phyloP scores from a whole-genome alignment of 225 moss, liverwort and hornwort genomes.

The Physcomitrium patens region DNA sequence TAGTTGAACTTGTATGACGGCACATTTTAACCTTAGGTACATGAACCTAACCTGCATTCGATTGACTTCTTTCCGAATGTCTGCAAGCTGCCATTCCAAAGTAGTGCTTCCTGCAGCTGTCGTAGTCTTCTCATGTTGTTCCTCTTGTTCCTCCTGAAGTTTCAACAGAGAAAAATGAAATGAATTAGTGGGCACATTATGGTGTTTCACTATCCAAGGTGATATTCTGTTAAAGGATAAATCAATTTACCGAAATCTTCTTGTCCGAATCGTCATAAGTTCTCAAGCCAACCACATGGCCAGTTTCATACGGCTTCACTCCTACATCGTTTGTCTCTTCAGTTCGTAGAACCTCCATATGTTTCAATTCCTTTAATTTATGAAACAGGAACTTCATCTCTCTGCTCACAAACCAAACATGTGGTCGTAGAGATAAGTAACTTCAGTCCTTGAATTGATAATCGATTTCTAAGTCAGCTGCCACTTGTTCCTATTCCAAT shows the following conservation, averaged over 20 bases:
- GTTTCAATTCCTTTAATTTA: conserved; percentile 45
- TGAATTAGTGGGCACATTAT: neutral
- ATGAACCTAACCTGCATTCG: conserved; percentile 47
- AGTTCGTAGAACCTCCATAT: conserved; percentile 30
- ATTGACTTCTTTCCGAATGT: conserved; percentile 45
- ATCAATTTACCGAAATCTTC: conserved; percentile 17
- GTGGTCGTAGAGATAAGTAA: neutral
- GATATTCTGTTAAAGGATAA: neutral
- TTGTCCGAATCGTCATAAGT: conserved; percentile 22
- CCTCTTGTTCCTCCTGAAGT: conserved; percentile 34
- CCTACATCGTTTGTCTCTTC: conserved; percentile 23
- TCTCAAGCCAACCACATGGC: conserved; percentile 25
- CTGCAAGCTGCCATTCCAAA: conserved; percentile 57
- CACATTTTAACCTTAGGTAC: neutral
- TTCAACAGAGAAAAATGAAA: conserved; percentile 2
- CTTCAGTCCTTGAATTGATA: neutral
- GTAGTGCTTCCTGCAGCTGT: conserved; percentile 30
- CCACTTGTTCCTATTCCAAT: neutral
- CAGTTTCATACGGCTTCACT: conserved; percentile 23
- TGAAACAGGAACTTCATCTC: conserved; percentile 52
- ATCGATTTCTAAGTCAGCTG: neutral
- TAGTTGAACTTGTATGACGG: neutral
- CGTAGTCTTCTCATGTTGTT: conserved; percentile 5
- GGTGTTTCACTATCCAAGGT: neutral
- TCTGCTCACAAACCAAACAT: conserved; percentile 26